Percentiles rank a stretch among this genome's conserved stretches.
Conservation (phyloP, 495 filamentous ascomycete genomes). For the Paragyromitra xinjiangensis region DNA sequence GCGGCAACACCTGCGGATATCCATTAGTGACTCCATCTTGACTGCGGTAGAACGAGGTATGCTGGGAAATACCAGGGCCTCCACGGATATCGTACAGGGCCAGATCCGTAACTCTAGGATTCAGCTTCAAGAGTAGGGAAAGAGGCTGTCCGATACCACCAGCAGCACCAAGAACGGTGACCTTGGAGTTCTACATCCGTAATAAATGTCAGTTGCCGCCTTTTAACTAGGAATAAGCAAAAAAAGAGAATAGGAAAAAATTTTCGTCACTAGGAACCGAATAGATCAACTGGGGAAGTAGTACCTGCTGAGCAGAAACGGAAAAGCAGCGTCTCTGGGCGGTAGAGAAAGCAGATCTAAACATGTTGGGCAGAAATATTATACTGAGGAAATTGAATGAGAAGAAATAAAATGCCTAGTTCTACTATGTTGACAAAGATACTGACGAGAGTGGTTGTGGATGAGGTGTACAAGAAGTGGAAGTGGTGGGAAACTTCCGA, state of each 20-base stretch:
- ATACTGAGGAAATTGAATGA: constrained; percentile 14
- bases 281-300: constrained; percentile 51
- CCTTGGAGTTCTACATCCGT: constrained; percentile 82
- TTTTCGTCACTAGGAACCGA: constrained; percentile 37
- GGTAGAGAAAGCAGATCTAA: constrained; percentile 74
- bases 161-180: constrained; percentile 92
- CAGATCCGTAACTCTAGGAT: constrained; percentile 89
- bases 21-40: constrained; percentile 28
- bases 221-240: constrained; percentile 12
- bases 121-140: constrained; percentile 97
- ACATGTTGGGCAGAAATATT: constrained; percentile 68
- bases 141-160: constrained; percentile 98
- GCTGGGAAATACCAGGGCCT: constrained; percentile 76
- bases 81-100: constrained; percentile 97
- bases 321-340: constrained; percentile 93
- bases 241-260: constrained; percentile 36
- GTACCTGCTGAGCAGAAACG: constrained; percentile 86
- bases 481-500: constrained; percentile 30
- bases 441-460: constrained; percentile 8
- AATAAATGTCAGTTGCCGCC: constrained; percentile 56
- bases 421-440: constrained; percentile 27
- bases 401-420: constrained; percentile 6
- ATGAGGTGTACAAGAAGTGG: constrained; percentile 22
- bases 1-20: constrained; percentile 83
- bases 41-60: constrained; percentile 6